A percentile compares a stretch with the other conserved stretches of the same genome.
Evolutionary conservation across 2,329 filamentous ascomycete genomes (phyloP).

Genomic region (Pseudopyrenochaeta lycopersici): DNA sequence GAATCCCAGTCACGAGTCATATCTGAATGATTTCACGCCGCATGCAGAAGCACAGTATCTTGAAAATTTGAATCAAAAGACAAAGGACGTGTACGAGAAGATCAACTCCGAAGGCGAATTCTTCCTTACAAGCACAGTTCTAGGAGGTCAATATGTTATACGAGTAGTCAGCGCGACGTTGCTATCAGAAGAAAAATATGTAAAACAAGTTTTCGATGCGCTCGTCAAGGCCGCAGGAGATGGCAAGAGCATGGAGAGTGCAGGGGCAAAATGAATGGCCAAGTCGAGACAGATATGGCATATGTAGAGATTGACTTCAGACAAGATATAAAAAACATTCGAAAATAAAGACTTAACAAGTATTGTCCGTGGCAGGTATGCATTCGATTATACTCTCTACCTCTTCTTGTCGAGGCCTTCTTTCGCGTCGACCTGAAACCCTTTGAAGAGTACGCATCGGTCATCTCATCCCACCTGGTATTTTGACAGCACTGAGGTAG

Average conservation of each 20-base stretch:
- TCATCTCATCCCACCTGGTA: too few species aligned
- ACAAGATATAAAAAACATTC: too few species aligned
- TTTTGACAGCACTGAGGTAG: too few species aligned
- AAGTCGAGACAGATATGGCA: not conserved
- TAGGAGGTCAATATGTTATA: conserved; percentile 79
- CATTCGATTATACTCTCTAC: too few species aligned
- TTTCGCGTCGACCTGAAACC: too few species aligned
- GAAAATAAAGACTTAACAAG: too few species aligned
- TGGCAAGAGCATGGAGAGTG: not conserved
- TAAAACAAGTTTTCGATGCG: conserved; percentile 77
- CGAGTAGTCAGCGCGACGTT: conserved; percentile 79
- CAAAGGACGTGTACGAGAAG: conserved; percentile 77
- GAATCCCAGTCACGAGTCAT: conserved; percentile 41
- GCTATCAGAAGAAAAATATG: conserved; percentile 74
- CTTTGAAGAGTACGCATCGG: too few species aligned
- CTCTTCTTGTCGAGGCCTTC: too few species aligned
- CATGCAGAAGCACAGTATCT: conserved; percentile 52
- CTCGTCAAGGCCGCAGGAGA: conserved; percentile 72
- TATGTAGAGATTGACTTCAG: too few species aligned
- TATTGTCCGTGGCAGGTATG: too few species aligned
- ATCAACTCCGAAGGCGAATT: conserved; percentile 80
- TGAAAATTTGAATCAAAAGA: conserved; percentile 71
- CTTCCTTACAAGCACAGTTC: conserved; percentile 80
- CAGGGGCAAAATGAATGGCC: not conserved
- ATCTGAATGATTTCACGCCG: conserved; percentile 43